Evolutionary conservation across 768 basidiomycete genomes (phyloP), one percentile per base, ranked within the genome.

Genomic region (Chalciporus sphaerocephalus): DNA sequence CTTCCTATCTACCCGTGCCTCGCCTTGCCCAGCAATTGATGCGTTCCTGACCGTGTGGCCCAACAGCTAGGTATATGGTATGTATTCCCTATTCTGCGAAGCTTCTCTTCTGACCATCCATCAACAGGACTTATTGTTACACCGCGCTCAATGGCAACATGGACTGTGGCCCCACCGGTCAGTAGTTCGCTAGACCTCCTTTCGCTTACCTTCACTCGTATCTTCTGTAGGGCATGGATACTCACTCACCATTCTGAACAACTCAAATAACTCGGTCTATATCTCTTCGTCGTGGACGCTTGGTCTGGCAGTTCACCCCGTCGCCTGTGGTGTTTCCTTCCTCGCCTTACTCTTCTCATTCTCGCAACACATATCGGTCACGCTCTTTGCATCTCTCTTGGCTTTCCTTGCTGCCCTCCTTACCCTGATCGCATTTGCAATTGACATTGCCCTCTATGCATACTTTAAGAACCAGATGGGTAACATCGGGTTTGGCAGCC

Each of bases 371-470:
- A 62, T 77, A 43, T 68, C 69, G 7, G 32, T 70, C 17, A 69
- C 63, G 12, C 65, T 79, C 17, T 24, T 77, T 38, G 64, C 78
- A 1, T 71, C 75, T 13, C 59, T 79, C 39, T 41, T 67, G 2
- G 73, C 87, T 11, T 86, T 87, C 74, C 70, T 89, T 43, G 85
- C 85, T 7, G 82, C 85, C 1, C 49, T 75, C 17, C 59, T 91
- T 35, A 78, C 86, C 3, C 67, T 89, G 44, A 78, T 89, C 50
- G 81, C 86, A 1, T 87, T 91, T 57, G 76, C 78, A 33, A 79
- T 86, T 61, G 87, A 92, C 61, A 83, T 90, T 48, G 83, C 85
- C 12, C 76, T 92, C 23, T 84, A 70, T 56, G 80, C 71, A 3
- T 79, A 73, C 46, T 73, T 83, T 41, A 80, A 76, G 58, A 71